A percentile compares a stretch with the other conserved stretches of the same genome.
These are phyloP conservation scores for Stentor coeruleus DNA, from an alignment of 73 alveolate species.

Conservation along the genomic window DNA sequence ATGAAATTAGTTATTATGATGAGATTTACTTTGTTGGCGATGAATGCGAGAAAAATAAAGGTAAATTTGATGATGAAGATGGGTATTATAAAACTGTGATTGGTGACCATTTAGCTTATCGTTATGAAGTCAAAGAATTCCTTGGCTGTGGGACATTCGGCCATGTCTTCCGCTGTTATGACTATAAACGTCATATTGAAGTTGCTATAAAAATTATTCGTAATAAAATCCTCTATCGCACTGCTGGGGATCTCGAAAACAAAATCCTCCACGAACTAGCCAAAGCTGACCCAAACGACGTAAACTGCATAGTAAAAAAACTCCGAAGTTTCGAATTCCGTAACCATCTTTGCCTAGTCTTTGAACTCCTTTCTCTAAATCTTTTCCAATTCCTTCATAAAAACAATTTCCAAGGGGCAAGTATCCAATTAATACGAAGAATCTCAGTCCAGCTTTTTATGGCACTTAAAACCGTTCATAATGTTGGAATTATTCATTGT, in stretches of 20 bases:
- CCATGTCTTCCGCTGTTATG: neutral
- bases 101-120: neutral
- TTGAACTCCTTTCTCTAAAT: neutral
- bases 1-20: too few relatives aligned
- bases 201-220: neutral
- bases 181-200: neutral
- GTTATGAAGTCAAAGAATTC: neutral
- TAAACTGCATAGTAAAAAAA: neutral
- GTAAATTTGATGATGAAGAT: slow-evolving; percentile 13
- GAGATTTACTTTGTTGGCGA: too few relatives aligned
- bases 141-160: neutral
- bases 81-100: neutral
- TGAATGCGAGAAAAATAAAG: too few relatives aligned
- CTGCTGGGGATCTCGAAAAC: neutral
- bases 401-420: neutral
- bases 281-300: neutral
- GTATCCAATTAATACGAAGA: slow-evolving; percentile 5
- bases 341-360: neutral
- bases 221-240: neutral
- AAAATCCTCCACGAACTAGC: neutral
- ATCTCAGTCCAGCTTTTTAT: slow-evolving; percentile 44
- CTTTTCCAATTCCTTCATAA: neutral
- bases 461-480: slow-evolving; percentile 58
- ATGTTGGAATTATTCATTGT: slow-evolving; percentile 72
- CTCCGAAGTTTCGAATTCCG: neutral